Base-by-base conservation (phyloP, 2,329 filamentous ascomycete genomes). In the Byssoonygena ceratinophila region DNA sequence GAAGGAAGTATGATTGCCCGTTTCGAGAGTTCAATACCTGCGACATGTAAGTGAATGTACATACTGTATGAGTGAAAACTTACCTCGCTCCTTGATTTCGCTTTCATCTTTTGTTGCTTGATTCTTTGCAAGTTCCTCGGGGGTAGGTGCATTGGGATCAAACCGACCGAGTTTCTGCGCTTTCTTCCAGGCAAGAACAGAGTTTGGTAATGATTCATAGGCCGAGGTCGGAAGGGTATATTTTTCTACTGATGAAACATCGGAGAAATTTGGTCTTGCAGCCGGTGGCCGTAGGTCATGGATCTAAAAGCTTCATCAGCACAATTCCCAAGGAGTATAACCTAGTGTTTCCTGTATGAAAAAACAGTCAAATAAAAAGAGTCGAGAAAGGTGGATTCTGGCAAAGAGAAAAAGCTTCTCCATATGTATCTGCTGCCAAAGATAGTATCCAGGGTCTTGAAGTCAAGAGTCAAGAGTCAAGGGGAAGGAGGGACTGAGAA, bases 131-230 rank as follows among this genome's bases (percentile, higher is more conserved):
- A 86, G 79, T 64, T 87, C 76, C 65, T 89, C 83, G 20, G 85
- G 79, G 55, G 76, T 80, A 16, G 85, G 82, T 6, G 89, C 87
- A 60, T 84, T 77, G 11, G 92, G 92, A 65, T 97, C 88, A 70
- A 98, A 98, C 32, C 92, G 87, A 47, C 92, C 92, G n/a, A 97
- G 80, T 67, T 94, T 90, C 68, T 95, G 83, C n/a, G 82, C 75
- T 72, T 87, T 91, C 72, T 98, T 98, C 89, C 89, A 97, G 4
- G 90, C 87, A 22, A 96, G 79, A 12, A 98, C 92, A 2, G 85
- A 91, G 70, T 96, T 87, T 40, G 82, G 76, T 64, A 90, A 88
- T 63, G 82, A 81, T 66, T 89, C 88, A 71, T 98, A 98, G 64
- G 90, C 85, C 46, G 83, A 78, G 49, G 79, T 76, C n/a, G 89